Evolutionary conservation across 345 rosid genomes (phyloP).

Genomic region (Abelmoschus esculentus): DNA sequence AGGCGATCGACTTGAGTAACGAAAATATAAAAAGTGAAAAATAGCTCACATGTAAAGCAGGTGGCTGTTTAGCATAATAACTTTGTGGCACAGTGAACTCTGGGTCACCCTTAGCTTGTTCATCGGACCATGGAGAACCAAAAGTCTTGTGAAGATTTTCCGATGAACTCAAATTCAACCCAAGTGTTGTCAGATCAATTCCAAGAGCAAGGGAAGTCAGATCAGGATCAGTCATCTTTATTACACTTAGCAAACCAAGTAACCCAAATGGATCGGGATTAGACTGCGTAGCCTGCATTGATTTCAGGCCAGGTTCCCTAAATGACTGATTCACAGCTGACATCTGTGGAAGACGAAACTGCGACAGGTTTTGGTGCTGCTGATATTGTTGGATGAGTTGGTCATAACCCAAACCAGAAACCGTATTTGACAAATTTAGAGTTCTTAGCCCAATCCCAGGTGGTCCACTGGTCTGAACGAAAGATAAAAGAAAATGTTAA

Average conservation of each 20-base stretch:
- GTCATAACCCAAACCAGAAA: conserved; percentile 47
- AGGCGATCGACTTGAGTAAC: too few species aligned
- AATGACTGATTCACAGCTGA: conserved; percentile 76
- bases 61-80: too few species aligned
- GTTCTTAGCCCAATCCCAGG: conserved; percentile 88
- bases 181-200: conserved; percentile 88
- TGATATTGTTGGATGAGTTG: conserved; percentile 70
- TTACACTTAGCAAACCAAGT: conserved; percentile 71
- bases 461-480: conserved; percentile 59
- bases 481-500: background rate
- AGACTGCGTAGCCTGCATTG: conserved; percentile 53
- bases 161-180: conserved; percentile 79
- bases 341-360: conserved; percentile 82
- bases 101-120: conserved; percentile 55
- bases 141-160: conserved; percentile 93
- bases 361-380: conserved; percentile 81
- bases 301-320: conserved; percentile 78
- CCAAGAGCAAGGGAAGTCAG: conserved; percentile 79
- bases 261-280: conserved; percentile 71
- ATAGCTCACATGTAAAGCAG: too few species aligned
- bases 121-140: conserved; percentile 98
- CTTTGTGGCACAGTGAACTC: too few species aligned
- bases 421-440: conserved; percentile 60
- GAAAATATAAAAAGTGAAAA: too few species aligned
- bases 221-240: conserved; percentile 73